A percentile compares a stretch with the other conserved stretches of the same genome.
Evolutionary conservation across 352 stramenopile genomes (phyloP).

Genomic region (Phytophthora hibernalis): DNA sequence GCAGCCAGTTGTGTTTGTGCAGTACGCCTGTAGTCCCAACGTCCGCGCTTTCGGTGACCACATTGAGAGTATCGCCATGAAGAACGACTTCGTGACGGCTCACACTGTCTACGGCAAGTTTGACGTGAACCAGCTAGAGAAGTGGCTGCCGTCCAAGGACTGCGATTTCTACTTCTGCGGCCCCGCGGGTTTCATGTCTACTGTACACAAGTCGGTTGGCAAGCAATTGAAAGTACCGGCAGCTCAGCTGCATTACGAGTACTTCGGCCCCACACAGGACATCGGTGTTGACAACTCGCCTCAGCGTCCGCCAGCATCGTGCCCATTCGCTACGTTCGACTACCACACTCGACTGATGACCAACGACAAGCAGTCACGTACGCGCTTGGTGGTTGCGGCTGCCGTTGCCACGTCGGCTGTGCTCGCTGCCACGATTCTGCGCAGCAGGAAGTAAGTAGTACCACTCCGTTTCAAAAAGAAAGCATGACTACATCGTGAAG

Average conservation of each 20-base stretch:
- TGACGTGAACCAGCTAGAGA: conserved; percentile 41
- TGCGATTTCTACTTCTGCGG: conserved; percentile 71
- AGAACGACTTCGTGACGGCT: conserved; percentile 44
- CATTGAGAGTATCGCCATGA: conserved; percentile 39
- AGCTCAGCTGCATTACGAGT: conserved; percentile 67
- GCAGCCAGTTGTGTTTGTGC: conserved; percentile 48
- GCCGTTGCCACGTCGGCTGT: conserved; percentile 26
- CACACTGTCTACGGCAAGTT: conserved; percentile 45
- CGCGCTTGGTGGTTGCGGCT: conserved; percentile 21
- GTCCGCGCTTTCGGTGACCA: conserved; percentile 44
- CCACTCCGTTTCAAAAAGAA: not conserved
- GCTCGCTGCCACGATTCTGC: conserved; percentile 21
- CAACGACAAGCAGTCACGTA: conserved; percentile 14
- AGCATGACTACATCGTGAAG: too few relatives aligned
- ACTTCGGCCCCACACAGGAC: conserved; percentile 65
- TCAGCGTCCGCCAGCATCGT: conserved; percentile 6
- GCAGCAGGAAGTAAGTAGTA: conserved; percentile 13
- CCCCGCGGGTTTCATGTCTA: conserved; percentile 59
- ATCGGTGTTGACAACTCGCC: conserved; percentile 29
- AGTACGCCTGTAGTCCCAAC: conserved; percentile 48
- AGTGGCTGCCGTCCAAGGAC: conserved; percentile 42
- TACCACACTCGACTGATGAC: conserved; percentile 25
- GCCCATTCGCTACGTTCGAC: conserved; percentile 30
- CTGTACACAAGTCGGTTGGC: conserved; percentile 44
- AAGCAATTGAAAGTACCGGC: conserved; percentile 46